Percentiles rank a stretch among this genome's conserved stretches.
Evolutionary conservation across 1,284 basidiomycete species (phyloP).

Genomic region (Trichosporon sp.): DNA sequence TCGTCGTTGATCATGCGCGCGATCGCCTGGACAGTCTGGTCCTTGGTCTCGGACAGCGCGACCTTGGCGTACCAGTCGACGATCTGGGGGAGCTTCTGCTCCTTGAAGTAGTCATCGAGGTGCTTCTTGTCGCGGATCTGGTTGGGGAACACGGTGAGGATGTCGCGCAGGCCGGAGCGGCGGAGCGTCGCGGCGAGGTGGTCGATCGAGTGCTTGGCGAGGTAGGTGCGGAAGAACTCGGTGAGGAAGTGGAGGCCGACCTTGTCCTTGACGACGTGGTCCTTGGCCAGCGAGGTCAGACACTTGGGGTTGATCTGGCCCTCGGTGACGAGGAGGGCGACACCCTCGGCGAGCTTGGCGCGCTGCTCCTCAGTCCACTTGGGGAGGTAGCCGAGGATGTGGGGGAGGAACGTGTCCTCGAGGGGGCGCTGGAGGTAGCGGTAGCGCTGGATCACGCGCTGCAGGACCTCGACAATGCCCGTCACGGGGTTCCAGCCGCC

Average conservation of each 20-base stretch:
- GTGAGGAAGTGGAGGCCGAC: slow-evolving; percentile 73
- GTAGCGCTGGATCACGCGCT: slow-evolving; percentile 95
- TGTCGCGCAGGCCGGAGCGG: slow-evolving; percentile 77
- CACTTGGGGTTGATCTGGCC: slow-evolving; percentile 72
- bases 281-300: slow-evolving; percentile 78
- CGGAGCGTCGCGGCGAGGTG: slow-evolving; percentile 72
- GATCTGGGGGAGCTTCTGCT: slow-evolving; percentile 67
- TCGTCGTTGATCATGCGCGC: slow-evolving; percentile 57
- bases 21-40: slow-evolving; percentile 61
- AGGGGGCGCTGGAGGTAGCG: slow-evolving; percentile 97
- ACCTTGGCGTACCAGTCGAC: slow-evolving; percentile 89
- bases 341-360: slow-evolving; percentile 75
- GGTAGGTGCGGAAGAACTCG: slow-evolving; percentile 61
- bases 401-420: slow-evolving; percentile 76
- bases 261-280: slow-evolving; percentile 90
- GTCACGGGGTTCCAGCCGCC: slow-evolving; percentile 57
- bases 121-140: slow-evolving; percentile 68
- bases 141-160: slow-evolving; percentile 78
- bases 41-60: slow-evolving; percentile 69
- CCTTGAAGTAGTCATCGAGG: slow-evolving; percentile 81
- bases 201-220: slow-evolving; percentile 76
- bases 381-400: slow-evolving; percentile 79
- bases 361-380: slow-evolving; percentile 71
- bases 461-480: slow-evolving; percentile 86
- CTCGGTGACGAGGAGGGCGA: slow-evolving; percentile 75